phyloP scores from a whole-genome alignment of 2,329 filamentous ascomycete species.

The Alternaria sp. region DNA sequence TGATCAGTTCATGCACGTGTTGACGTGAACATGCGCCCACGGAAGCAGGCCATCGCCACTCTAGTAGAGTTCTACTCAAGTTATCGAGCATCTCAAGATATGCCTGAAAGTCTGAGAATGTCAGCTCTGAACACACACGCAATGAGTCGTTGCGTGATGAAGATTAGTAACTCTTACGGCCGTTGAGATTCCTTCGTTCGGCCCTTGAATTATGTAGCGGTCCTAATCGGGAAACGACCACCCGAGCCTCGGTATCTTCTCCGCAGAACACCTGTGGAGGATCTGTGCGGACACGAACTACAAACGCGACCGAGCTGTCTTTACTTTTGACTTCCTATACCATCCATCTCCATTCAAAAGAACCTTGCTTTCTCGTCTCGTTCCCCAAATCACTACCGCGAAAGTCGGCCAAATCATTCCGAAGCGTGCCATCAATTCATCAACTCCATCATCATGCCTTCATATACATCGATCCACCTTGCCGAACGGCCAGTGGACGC shows the following conservation, averaged over 20 bases:
- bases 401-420: neutral
- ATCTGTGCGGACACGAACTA: conserved; percentile 22
- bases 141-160: neutral
- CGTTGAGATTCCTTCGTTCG: neutral
- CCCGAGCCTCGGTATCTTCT: conserved; percentile 32
- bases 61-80: neutral
- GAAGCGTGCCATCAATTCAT: neutral
- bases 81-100: neutral
- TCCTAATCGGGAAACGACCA: conserved; percentile 20
- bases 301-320: neutral
- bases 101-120: neutral
- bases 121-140: neutral
- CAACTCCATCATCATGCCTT: conserved; percentile 38
- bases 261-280: conserved; percentile 21
- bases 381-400: neutral
- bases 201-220: neutral
- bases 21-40: neutral
- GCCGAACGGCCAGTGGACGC: conserved; percentile 66
- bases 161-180: neutral
- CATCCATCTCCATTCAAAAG: neutral
- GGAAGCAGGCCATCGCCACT: neutral
- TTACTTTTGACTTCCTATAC: neutral
- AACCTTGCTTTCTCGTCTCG: neutral
- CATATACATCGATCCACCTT: conserved; percentile 61
- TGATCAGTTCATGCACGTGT: neutral